Percentiles rank a stretch among this genome's conserved stretches.
These are phyloP conservation scores for Cajanus cajan DNA, from an alignment of 306 rosid species.

Conservation along the genomic window DNA sequence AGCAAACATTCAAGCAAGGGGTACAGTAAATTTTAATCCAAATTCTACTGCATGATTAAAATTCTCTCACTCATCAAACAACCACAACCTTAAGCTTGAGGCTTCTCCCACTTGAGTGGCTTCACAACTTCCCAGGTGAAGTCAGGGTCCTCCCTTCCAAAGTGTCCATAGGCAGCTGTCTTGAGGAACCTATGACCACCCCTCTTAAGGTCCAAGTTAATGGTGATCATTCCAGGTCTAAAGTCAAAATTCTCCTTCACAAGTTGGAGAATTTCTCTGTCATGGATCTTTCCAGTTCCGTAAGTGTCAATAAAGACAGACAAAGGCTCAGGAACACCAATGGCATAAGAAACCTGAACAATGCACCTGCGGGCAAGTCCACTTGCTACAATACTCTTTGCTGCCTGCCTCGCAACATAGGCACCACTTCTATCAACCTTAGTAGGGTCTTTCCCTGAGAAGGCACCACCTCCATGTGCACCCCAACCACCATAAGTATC, in stretches of 20 bases:
- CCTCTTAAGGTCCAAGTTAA: constrained; percentile 5
- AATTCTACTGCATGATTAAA: not conserved
- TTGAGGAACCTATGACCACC: constrained; percentile 11
- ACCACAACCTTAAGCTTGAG: not conserved
- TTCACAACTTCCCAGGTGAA: constrained; percentile 13
- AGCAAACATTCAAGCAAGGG: not conserved
- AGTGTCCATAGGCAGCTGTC: constrained; percentile 13
- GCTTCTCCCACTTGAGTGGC: constrained; percentile 9
- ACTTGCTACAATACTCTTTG: constrained; percentile 17
- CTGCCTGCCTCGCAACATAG: constrained; percentile 6
- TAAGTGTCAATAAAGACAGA: constrained; percentile 25
- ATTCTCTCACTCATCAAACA: not conserved
- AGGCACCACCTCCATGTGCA: constrained; percentile 21
- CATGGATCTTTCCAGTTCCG: constrained; percentile 5
- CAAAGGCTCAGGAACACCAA: constrained; percentile 40
- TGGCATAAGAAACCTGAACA: constrained; percentile 37
- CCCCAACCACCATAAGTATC: constrained; percentile 2
- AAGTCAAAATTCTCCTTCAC: constrained; percentile 18
- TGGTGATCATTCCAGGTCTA: constrained; percentile 14
- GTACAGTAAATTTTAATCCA: not conserved
- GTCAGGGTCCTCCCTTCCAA: constrained; percentile 10
- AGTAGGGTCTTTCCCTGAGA: constrained; percentile 15
- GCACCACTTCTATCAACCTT: constrained; percentile 18
- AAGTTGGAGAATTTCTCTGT: not conserved
- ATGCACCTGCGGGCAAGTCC: constrained; percentile 38